Evolutionary conservation across 768 basidiomycete species (phyloP).

Genomic region (Tylopilus subfusipes): DNA sequence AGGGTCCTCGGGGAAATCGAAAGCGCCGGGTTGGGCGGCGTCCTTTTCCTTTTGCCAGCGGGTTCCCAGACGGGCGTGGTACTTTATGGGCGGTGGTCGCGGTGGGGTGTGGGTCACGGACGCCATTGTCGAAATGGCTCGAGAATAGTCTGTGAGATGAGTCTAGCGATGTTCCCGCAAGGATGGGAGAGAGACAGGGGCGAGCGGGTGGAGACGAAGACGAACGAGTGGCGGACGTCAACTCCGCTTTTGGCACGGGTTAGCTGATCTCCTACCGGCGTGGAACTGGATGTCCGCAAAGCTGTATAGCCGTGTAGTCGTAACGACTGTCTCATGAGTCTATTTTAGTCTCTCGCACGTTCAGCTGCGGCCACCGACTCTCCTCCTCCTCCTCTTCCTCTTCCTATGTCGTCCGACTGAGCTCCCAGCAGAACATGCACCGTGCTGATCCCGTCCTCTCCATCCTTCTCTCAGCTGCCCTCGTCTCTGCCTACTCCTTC

Average conservation of each 20-base stretch:
- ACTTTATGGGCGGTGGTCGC: slow-evolving; percentile 67
- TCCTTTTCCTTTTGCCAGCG: slow-evolving; percentile 89
- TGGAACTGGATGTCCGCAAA: too few species aligned
- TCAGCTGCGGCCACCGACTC: background rate
- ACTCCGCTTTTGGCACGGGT: too few species aligned
- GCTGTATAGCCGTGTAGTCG: too few species aligned
- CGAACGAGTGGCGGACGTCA: background rate
- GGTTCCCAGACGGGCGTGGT: slow-evolving; percentile 66
- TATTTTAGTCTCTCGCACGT: slow-evolving; percentile 1
- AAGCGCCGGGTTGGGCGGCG: slow-evolving; percentile 68
- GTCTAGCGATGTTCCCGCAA: slow-evolving; percentile 15
- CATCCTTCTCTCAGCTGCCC: slow-evolving; percentile 23
- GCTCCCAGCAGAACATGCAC: slow-evolving; percentile 11
- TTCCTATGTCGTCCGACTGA: slow-evolving; percentile 3
- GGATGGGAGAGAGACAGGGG: background rate
- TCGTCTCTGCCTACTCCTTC: slow-evolving; percentile 42
- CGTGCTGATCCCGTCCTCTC: slow-evolving; percentile 1
- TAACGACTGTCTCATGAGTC: background rate
- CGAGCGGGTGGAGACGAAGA: slow-evolving; percentile 11
- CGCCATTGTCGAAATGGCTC: slow-evolving; percentile 11
- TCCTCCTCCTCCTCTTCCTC: background rate
- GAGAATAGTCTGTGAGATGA: slow-evolving; percentile 15
- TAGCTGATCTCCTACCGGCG: too few species aligned
- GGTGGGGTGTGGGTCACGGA: slow-evolving; percentile 54
- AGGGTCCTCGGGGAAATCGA: slow-evolving; percentile 83